phyloP scores from a whole-genome alignment of 495 filamentous ascomycete species.

The Penicillium daleae region DNA sequence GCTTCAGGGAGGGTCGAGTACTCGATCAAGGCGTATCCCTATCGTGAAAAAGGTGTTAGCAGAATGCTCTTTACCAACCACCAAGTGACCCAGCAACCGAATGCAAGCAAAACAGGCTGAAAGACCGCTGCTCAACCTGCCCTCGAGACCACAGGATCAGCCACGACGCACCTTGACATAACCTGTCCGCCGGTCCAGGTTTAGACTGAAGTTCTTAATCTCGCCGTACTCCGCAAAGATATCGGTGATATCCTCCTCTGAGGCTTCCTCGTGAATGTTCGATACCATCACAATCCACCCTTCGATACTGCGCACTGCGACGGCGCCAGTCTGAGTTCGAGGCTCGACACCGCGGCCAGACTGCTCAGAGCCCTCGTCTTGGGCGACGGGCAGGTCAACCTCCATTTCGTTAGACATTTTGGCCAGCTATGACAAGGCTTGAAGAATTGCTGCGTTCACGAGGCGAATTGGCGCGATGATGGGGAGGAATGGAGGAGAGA shows the following conservation, averaged over 20 bases:
- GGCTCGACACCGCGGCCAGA: conserved; percentile 62
- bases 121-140: neutral
- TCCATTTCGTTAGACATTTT: conserved; percentile 82
- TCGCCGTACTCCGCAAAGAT: conserved; percentile 95
- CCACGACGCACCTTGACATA: conserved; percentile 84
- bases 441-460: neutral
- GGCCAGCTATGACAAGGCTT: neutral
- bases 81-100: neutral
- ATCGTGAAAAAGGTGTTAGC: conserved; percentile 16
- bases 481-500: conserved; percentile 7
- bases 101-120: neutral
- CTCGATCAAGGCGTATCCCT: conserved; percentile 95
- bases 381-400: conserved; percentile 62
- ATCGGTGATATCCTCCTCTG: conserved; percentile 93
- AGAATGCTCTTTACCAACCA: neutral
- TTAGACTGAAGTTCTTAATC: conserved; percentile 96
- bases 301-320: conserved; percentile 95
- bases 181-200: conserved; percentile 91
- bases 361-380: conserved; percentile 49
- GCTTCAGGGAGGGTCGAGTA: conserved; percentile 88
- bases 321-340: conserved; percentile 77
- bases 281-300: conserved; percentile 98
- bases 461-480: neutral
- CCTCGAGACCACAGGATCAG: neutral
- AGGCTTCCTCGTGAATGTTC: conserved; percentile 97